Evolutionary conservation across 345 rosid species (phyloP), one percentile per base, ranked within the genome.

Genomic region (Ceriops decandra): DNA sequence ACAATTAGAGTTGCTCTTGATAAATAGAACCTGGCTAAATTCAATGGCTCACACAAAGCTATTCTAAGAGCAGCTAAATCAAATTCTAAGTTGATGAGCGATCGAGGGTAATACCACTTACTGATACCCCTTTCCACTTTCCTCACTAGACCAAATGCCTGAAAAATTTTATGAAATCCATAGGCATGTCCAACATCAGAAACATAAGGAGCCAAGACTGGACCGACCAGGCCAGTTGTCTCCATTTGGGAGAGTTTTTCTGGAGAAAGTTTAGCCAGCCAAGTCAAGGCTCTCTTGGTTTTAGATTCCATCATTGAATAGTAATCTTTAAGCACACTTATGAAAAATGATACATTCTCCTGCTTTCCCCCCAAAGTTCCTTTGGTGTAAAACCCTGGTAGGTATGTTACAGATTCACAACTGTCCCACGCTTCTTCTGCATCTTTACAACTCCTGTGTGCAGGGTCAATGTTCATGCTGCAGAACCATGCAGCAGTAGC

Each of bases 1-100:
- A 95, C 96, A 60, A 95, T 75, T 65, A 95, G 76, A 70, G 97
- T 91, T 69, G 96, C 97, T 75, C 88, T 81, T 62, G 99, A 95
- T 78, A 95, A 68, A 81, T 95, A 95, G 72, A 95, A 73, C 71
- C 98, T 83, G 69, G 84, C 72, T 20, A 86, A 84, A 82, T 86
- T 82, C 76, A 95, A 71, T 51, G 97, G 99, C 79, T 86, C 84
- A 72, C 84, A 74, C 47, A 88, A 89, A 71, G 99, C 92, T 69
- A 80, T 77, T 75, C 83, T 83, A 49, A 95, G 90, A 72, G 99
- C 96, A 79, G 75, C 89, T 79, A 82, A 76, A 83, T 95, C 97
- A 85, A 95, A 95, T 71, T 77, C 90, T 79, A 91, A 81, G 84
- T 87, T 86, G 56, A 88, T 80, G 61, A 91, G 91, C 70, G 69